Evolutionary conservation across 2,329 filamentous ascomycete species (phyloP).

Genomic region (Emmonsiellopsis sp.): DNA sequence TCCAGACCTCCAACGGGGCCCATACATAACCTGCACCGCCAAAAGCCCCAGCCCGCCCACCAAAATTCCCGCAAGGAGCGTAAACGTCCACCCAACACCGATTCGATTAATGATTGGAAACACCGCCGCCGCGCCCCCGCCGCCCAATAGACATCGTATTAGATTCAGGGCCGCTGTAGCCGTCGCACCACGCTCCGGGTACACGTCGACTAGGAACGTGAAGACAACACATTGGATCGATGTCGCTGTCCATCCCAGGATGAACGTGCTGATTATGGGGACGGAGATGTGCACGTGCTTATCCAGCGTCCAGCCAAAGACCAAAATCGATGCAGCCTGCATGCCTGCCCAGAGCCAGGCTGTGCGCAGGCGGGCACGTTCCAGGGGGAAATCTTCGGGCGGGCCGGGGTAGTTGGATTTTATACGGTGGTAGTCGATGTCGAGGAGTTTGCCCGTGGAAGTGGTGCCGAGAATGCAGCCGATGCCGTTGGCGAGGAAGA

Average conservation of each 20-base stretch:
- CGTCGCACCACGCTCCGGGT: slow-evolving; percentile 40
- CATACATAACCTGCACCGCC: slow-evolving; percentile 3
- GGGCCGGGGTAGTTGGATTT: slow-evolving; percentile 21
- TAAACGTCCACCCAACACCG: slow-evolving; percentile 41
- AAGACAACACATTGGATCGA: slow-evolving; percentile 40
- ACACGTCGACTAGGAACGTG: slow-evolving; percentile 48
- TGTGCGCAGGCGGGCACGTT: slow-evolving; percentile 43
- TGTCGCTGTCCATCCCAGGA: slow-evolving; percentile 44
- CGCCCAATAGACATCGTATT: slow-evolving; percentile 44
- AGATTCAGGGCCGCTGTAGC: slow-evolving; percentile 48
- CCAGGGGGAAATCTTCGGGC: slow-evolving; percentile 36
- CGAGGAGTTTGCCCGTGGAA: slow-evolving; percentile 44
- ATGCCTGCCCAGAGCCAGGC: slow-evolving; percentile 38
- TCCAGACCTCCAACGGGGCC: not conserved
- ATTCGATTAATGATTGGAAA: slow-evolving; percentile 42
- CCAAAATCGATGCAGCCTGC: slow-evolving; percentile 39
- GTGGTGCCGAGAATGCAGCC: slow-evolving; percentile 48
- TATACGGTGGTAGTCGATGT: slow-evolving; percentile 42
- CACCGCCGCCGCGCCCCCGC: slow-evolving; percentile 42
- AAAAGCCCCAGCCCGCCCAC: not conserved
- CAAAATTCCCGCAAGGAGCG: slow-evolving; percentile 29
- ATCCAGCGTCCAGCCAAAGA: slow-evolving; percentile 48
- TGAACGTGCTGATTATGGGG: slow-evolving; percentile 43
- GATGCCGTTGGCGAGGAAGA: slow-evolving; percentile 47
- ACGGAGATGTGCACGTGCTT: slow-evolving; percentile 40